A percentile compares a stretch with the other conserved stretches of the same genome.
phyloP scores from a whole-genome alignment of 306 rosid species.

The Vigna nakashimae region DNA sequence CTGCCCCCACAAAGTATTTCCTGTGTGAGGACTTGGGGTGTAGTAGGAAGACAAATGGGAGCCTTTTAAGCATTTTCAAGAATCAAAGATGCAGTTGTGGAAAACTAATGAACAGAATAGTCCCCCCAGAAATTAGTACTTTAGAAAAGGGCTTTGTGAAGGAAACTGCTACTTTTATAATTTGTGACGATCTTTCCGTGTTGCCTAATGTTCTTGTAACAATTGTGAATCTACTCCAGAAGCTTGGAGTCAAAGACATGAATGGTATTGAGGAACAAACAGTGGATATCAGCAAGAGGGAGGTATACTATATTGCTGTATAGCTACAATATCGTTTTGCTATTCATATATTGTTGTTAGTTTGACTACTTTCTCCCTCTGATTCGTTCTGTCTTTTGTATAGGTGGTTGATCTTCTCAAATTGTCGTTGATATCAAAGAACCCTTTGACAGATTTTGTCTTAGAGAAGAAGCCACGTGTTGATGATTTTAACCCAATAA shows the following conservation, averaged over 20 bases:
- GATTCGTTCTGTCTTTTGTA: background rate
- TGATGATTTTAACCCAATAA: background rate
- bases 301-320: background rate
- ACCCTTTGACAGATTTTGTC: background rate
- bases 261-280: background rate
- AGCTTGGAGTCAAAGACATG: slow-evolving; percentile 1
- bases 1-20: background rate
- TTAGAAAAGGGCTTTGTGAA: slow-evolving; percentile 1
- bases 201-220: slow-evolving; percentile 12
- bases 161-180: background rate
- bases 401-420: slow-evolving; percentile 26
- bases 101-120: background rate
- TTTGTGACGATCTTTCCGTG: background rate
- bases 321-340: background rate
- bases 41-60: background rate
- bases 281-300: slow-evolving; percentile 9
- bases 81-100: slow-evolving; percentile 27
- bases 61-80: background rate
- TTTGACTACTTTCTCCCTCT: background rate
- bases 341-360: background rate
- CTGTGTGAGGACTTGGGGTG: background rate
- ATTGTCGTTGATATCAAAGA: background rate
- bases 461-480: background rate
- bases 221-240: background rate
- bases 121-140: background rate